Conservation (phyloP, 139 green algal species). For the Diplosphaera chodatii region DNA sequence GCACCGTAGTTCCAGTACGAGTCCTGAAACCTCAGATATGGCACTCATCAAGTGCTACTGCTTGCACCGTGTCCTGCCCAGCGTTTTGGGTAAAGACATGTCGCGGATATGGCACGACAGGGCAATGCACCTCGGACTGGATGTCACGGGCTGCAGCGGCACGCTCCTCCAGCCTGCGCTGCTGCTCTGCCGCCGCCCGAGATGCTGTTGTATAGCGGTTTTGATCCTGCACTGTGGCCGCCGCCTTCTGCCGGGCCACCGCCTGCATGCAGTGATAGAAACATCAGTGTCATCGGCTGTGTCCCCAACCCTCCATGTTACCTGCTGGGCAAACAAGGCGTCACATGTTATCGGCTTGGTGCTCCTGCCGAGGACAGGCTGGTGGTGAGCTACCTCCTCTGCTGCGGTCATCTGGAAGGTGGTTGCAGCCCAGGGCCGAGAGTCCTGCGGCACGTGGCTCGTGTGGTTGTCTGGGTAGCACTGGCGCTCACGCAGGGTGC, state of each 20-base stretch:
- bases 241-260: background rate
- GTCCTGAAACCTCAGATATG: background rate
- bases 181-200: background rate
- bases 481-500: background rate
- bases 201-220: background rate
- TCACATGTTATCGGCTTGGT: no score
- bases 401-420: background rate
- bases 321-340: no score
- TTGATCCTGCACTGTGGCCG: background rate
- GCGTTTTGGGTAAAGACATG: no score
- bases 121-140: background rate
- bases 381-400: background rate
- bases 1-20: slow-evolving; percentile 3
- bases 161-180: background rate
- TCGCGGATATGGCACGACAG: no score
- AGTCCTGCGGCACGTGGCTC: background rate
- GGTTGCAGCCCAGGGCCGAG: background rate
- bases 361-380: no score
- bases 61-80: no score
- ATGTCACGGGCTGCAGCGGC: background rate
- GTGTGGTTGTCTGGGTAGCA: background rate
- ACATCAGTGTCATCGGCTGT: no score
- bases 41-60: no score
- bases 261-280: background rate
- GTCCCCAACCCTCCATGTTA: no score